These are phyloP conservation scores for Aureobasidium sp. DNA, from an alignment of 2,329 filamentous ascomycete genomes.

Conservation along the genomic window DNA sequence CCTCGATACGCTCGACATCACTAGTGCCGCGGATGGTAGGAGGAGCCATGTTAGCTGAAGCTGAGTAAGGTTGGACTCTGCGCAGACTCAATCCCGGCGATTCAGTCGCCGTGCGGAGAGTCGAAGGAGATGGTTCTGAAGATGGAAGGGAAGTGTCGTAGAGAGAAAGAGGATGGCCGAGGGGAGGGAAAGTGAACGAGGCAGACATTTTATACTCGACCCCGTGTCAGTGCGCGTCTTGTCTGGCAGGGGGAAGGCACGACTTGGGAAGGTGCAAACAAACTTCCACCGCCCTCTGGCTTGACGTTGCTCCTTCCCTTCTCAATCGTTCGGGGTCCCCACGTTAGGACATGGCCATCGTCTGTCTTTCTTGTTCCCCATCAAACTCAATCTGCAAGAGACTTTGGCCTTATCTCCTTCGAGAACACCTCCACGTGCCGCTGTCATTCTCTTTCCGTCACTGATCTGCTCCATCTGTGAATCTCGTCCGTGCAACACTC, in stretches of 20 bases:
- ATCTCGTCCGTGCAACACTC: too few species aligned
- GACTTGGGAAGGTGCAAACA: not conserved
- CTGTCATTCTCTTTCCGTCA: not conserved
- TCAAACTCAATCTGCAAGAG: not conserved
- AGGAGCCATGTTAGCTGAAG: not conserved
- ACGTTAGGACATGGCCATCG: not conserved
- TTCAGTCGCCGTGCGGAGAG: not conserved
- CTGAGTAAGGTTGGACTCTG: not conserved
- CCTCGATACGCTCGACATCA: slow-evolving; percentile 46
- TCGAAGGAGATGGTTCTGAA: not conserved
- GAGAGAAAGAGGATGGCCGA: not conserved
- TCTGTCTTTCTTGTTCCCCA: not conserved
- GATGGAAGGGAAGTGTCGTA: not conserved
- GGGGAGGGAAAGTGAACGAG: not conserved
- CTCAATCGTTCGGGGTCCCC: not conserved
- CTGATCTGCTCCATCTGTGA: not conserved
- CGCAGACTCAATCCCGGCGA: not conserved
- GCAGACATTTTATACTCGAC: not conserved
- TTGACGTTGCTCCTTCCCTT: not conserved
- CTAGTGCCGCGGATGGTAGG: slow-evolving; percentile 23
- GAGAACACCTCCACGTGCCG: not conserved
- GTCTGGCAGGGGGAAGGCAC: not conserved
- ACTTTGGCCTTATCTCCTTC: not conserved
- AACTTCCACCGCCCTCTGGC: not conserved
- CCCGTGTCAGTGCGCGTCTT: not conserved